These are phyloP conservation scores for Aspergillus wentii DNA, from an alignment of 495 filamentous ascomycete species.

Conservation along the genomic window DNA sequence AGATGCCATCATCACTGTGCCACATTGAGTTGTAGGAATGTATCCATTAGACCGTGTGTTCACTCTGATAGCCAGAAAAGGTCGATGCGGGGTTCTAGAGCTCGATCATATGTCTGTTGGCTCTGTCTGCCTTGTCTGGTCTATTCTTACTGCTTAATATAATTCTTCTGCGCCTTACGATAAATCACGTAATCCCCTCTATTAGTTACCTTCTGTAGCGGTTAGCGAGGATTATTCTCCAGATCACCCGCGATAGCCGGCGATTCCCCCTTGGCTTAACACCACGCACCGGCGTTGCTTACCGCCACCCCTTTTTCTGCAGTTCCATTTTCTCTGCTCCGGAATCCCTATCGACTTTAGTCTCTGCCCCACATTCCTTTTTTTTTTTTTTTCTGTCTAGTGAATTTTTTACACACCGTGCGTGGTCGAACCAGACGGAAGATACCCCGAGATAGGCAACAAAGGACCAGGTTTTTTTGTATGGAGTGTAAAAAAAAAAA, in stretches of 20 bases:
- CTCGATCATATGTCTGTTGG: no score
- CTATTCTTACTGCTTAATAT: no score
- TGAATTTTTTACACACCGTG: conserved; percentile 6
- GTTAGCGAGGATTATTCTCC: conserved; percentile 13
- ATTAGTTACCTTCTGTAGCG: conserved; percentile 7
- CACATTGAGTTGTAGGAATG: no score
- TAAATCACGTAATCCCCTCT: conserved; percentile 2
- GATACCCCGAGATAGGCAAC: conserved; percentile 8
- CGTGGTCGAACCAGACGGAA: conserved; percentile 13
- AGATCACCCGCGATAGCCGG: conserved; percentile 24
- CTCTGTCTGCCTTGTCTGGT: no score
- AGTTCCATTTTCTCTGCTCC: conserved; percentile 17
- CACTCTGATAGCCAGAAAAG: no score
- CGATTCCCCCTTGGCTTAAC: no score
- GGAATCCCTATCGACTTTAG: conserved; percentile 16
- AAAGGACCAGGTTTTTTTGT: background rate
- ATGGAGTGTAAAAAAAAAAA: background rate
- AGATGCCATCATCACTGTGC: conserved; percentile 11
- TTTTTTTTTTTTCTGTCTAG: conserved; percentile 7
- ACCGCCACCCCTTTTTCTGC: conserved; percentile 18
- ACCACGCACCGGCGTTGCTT: conserved; percentile 18
- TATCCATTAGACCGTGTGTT: no score
- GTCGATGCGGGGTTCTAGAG: no score
- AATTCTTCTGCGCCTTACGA: no score
- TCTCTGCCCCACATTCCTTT: conserved; percentile 9